phyloP scores from a whole-genome alignment of 306 rosid genomes.

The Lathyrus oleraceus region DNA sequence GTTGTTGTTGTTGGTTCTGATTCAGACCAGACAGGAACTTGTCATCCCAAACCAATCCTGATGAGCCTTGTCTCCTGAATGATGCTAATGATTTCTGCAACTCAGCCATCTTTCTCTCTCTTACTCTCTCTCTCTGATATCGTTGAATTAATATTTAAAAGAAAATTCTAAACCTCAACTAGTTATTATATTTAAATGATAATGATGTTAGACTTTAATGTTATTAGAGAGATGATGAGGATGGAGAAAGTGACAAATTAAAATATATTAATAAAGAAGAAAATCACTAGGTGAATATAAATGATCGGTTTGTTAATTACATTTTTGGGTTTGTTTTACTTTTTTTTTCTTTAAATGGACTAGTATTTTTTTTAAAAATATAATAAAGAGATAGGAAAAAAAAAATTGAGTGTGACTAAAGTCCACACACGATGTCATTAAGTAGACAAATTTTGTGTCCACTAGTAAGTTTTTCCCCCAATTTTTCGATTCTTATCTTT shows the following conservation, averaged over 20 bases:
- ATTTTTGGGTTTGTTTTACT: not conserved
- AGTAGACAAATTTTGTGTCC: constrained; percentile 10
- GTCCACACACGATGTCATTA: not conserved
- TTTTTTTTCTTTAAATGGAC: constrained; percentile 10
- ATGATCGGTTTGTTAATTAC: not conserved
- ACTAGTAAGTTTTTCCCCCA: not conserved
- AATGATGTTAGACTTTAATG: constrained; percentile 28
- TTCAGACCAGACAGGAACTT: constrained; percentile 37
- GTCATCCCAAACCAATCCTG: constrained; percentile 75
- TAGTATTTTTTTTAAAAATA: too few relatives aligned
- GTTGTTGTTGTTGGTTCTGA: constrained; percentile 14
- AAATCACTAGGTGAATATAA: constrained; percentile 30
- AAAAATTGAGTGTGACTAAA: not conserved
- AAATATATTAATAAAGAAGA: not conserved
- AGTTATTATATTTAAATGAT: constrained; percentile 15
- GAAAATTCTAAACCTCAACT: not conserved
- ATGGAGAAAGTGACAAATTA: constrained; percentile 33
- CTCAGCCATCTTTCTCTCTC: constrained; percentile 46
- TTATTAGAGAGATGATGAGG: constrained; percentile 21
- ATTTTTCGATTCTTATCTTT: not conserved
- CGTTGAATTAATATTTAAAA: not conserved
- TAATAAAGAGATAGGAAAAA: too few relatives aligned
- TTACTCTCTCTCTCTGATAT: constrained; percentile 6
- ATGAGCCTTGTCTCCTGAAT: constrained; percentile 78
- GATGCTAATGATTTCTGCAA: constrained; percentile 70